Percentiles rank a stretch among this genome's conserved stretches.
phyloP scores from a whole-genome alignment of 495 filamentous ascomycete genomes.

The Xylaria castorea region DNA sequence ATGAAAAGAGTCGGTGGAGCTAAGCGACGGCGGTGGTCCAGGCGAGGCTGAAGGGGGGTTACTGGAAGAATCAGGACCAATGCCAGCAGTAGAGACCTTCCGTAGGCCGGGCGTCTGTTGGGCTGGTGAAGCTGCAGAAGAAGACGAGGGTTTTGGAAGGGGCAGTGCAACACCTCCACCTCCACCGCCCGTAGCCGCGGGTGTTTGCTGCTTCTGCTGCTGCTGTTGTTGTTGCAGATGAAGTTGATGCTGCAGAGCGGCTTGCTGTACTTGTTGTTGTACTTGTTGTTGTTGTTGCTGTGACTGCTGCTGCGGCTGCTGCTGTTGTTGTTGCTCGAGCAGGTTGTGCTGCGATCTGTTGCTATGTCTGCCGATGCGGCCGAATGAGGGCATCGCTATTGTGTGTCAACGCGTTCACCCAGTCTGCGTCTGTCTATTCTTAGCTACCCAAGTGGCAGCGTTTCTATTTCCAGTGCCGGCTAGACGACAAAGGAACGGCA shows the following conservation, averaged over 20 bases:
- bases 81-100: constrained; percentile 35
- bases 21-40: constrained; percentile 39
- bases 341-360: constrained; percentile 59
- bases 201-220: constrained; percentile 38
- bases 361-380: constrained; percentile 54
- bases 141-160: constrained; percentile 33
- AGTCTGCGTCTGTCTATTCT: constrained; percentile 23
- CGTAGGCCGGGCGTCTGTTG: constrained; percentile 30
- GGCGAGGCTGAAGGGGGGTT: constrained; percentile 55
- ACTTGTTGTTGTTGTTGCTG: constrained; percentile 42
- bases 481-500: constrained; percentile 23
- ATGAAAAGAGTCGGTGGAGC: constrained; percentile 57
- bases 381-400: constrained; percentile 53
- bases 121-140: constrained; percentile 22
- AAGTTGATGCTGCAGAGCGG: constrained; percentile 34
- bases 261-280: constrained; percentile 36
- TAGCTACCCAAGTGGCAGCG: constrained; percentile 11
- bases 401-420: constrained; percentile 26
- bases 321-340: constrained; percentile 48
- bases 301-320: constrained; percentile 37
- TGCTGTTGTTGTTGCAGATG: constrained; percentile 38
- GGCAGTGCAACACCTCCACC: constrained; percentile 37
- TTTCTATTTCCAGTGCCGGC: constrained; percentile 19
- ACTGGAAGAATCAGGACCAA: constrained; percentile 39
- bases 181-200: constrained; percentile 45